Evolutionary conservation across 2,329 filamentous ascomycete genomes (phyloP), one percentile per base, ranked within the genome.

Genomic region (Chrysoporthe austroafricana): DNA sequence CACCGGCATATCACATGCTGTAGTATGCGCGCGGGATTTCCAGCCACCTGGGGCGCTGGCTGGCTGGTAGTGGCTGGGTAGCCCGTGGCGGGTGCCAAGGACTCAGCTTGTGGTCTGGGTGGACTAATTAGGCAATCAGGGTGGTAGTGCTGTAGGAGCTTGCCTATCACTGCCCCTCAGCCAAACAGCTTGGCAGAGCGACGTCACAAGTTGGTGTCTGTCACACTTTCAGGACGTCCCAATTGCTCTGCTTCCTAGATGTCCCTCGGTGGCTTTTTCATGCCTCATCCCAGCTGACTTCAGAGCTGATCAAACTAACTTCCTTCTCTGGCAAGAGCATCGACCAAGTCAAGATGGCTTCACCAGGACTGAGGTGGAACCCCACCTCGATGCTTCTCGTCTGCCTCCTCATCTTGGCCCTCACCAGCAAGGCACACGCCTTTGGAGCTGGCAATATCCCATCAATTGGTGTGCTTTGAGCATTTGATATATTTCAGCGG

Each of bases 401-500:
- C 72, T 70, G 86, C 61, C 81, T 79, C 70, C 74, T 89, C 62
- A 74, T 88, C 63, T 77, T 91, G 68, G 76, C 87, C n/a, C 73
- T 90, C 58, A 79, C 87, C 32, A 81, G 82, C 63, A 83, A 82
- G 70, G 87, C 82, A 2, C 81, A 81, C 32, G 89, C 89, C 4
- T 91, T 91, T 75, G 89, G 89, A 36, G 89, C 89, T 44, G 89
- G 89, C 66, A 91, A 91, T 74, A 91, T 91, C 69, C 89, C 89
- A n/a, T 88, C 86, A 26, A 89, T 88, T 71, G 64, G 69, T 66
- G 42, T 56, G 78, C 82, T 16, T 16, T 13, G 44, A 18, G 3
- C 34, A 54, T 43, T n/a, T 5, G 6, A 34, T 13, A 9, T 14
- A 4, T 6, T 21, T n/a, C 9, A 48, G 9, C 43, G 21, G 21